Percentiles rank a stretch among this genome's conserved stretches.
Conservation (phyloP, 2,329 filamentous ascomycete species). For the Leptographium galeiforme region DNA sequence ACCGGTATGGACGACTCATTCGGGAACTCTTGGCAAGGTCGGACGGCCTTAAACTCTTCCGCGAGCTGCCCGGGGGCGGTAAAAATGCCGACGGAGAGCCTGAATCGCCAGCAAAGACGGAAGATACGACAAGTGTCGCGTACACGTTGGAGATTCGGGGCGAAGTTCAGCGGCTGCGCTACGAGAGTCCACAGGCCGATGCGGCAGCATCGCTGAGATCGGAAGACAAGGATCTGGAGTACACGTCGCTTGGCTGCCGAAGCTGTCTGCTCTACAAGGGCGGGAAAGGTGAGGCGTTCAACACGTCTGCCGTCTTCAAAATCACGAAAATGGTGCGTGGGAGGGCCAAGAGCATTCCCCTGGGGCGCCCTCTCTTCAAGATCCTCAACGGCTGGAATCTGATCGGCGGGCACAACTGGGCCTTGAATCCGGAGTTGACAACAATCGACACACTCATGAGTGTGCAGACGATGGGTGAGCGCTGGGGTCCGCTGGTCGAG, state of each 20-base stretch:
- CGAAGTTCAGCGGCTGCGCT: slow-evolving; percentile 6
- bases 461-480: not conserved
- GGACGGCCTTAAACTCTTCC: slow-evolving; percentile 14
- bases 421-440: not conserved
- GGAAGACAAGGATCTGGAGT: not conserved
- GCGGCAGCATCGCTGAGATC: not conserved
- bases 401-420: not conserved
- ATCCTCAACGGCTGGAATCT: not conserved
- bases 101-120: not conserved
- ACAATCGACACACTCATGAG: slow-evolving; percentile 1
- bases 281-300: not conserved
- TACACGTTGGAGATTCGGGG: not conserved
- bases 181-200: slow-evolving; percentile 2
- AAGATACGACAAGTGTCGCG: too few relatives aligned
- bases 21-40: slow-evolving; percentile 19
- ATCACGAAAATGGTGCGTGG: not conserved
- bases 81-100: not conserved
- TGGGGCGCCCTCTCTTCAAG: not conserved
- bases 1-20: slow-evolving; percentile 19
- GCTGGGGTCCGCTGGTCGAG: slow-evolving; percentile 16
- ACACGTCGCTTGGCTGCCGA: not conserved
- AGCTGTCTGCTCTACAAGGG: not conserved
- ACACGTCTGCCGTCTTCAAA: not conserved
- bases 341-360: not conserved
- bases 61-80: not conserved